Base-by-base conservation (phyloP, 331 rosid species). In the Ulmus americana region DNA sequence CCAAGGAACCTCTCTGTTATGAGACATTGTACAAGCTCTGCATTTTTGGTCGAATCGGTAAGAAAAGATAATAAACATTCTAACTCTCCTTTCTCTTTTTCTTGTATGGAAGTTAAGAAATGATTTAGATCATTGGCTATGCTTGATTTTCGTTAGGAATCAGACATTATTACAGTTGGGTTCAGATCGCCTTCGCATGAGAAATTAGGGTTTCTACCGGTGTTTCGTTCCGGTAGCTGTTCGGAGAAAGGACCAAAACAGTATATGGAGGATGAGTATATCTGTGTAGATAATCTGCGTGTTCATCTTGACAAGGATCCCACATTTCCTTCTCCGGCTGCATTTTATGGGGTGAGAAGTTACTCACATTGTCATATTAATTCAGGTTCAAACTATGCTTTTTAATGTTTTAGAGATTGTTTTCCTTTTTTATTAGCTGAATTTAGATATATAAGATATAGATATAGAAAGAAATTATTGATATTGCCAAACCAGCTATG, bases 221-320 rank as follows among this genome's bases (percentile, higher is more conserved):
- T 81, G 56, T 84, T 79, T 55, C 83, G 91, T 57, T 90, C 95
- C 12, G 96, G 95, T 69, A 84, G 96, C 74, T 90, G 91, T 72
- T 83, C 91, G 69, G 96, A 86, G 74, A 90, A 64, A 70, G 96
- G 96, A 59, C 95, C 91, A 40, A 90, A 86, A 81, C 95, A 86
- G 72, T 79, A 69, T 70, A 90, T 90, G 96, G 95, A 90, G 73
- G 96, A 90, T 49, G 95, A 90, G 68, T 90, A 90, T 70, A 15
- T 90, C 46, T 86, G 96, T 49, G 71, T 90, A 52, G 95, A 90
- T 72, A 68, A 83, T 74, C 91, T 90, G 72, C 65, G 45, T 72
- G 83, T 81, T 53, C 90, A 82, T 64, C 74, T 79, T 53, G 86
- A 76, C 14, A 14, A 50, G 22, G 18, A 20, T 76, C 48, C 70